phyloP scores from a whole-genome alignment of 1,284 basidiomycete species.

The Naganishia cerealis region DNA sequence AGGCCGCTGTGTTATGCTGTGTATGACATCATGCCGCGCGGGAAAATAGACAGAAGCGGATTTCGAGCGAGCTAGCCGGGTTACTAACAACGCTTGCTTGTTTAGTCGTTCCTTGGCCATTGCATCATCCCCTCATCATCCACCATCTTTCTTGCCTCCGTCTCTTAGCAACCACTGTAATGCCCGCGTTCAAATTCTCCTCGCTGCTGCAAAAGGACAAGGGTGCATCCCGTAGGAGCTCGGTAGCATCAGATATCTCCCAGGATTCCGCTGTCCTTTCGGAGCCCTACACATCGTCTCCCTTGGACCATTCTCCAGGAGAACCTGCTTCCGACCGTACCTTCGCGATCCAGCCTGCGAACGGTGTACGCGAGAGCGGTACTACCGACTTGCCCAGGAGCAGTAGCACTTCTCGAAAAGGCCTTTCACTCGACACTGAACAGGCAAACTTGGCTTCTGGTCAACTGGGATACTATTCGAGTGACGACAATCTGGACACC shows the following conservation, averaged over 20 bases:
- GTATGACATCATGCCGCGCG: too few relatives aligned
- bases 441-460: conserved; percentile 1
- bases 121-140: not conserved
- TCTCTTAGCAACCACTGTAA: not conserved
- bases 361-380: conserved; percentile 13
- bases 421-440: conserved; percentile 20
- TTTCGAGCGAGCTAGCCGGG: too few relatives aligned
- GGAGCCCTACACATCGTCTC: not conserved
- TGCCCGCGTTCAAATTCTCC: conserved; percentile 24
- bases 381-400: conserved; percentile 5
- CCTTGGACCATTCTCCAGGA: not conserved
- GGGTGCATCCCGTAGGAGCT: conserved; percentile 20
- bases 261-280: not conserved
- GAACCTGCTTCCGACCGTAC: not conserved
- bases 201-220: conserved; percentile 27
- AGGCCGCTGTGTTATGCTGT: too few relatives aligned
- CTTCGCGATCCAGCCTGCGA: not conserved
- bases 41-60: too few relatives aligned
- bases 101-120: not conserved
- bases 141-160: not conserved
- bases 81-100: not conserved
- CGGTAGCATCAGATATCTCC: conserved; percentile 1
- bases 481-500: conserved; percentile 16
- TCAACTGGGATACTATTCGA: not conserved
- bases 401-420: not conserved